These are phyloP conservation scores for Hippophae rhamnoides DNA, from an alignment of 306 rosid genomes.

Conservation along the genomic window DNA sequence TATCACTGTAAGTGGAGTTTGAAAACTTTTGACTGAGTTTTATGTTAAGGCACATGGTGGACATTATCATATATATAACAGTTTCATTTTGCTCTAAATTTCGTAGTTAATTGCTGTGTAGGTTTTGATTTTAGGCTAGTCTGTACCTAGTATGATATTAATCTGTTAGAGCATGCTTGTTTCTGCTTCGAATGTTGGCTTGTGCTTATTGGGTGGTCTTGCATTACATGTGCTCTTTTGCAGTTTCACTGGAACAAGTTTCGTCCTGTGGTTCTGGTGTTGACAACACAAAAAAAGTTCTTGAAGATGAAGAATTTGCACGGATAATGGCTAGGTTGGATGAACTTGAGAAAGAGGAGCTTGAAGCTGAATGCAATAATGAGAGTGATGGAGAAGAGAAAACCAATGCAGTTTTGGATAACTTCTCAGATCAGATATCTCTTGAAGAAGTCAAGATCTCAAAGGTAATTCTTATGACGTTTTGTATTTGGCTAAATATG, in stretches of 20 bases:
- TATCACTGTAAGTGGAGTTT: too few relatives aligned
- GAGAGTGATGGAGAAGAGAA: constrained; percentile 29
- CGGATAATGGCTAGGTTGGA: constrained; percentile 46
- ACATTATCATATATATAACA: too few relatives aligned
- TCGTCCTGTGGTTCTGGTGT: constrained; percentile 23
- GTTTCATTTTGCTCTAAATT: too few relatives aligned
- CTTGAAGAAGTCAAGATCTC: constrained; percentile 19
- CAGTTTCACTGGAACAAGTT: constrained; percentile 35
- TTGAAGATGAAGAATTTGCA: constrained; percentile 47
- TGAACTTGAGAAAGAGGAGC: constrained; percentile 75
- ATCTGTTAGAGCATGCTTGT: too few relatives aligned
- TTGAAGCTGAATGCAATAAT: constrained; percentile 43
- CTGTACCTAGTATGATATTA: too few relatives aligned
- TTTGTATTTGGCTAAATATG: constrained; percentile 17
- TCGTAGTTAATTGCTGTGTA: too few relatives aligned
- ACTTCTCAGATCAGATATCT: constrained; percentile 27
- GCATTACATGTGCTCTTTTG: constrained; percentile 4
- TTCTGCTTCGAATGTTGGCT: not conserved
- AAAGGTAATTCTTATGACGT: constrained; percentile 35
- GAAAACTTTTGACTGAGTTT: too few relatives aligned
- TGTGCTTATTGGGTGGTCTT: not conserved
- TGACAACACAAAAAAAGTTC: constrained; percentile 16
- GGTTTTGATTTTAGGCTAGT: too few relatives aligned
- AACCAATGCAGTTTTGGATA: constrained; percentile 26
- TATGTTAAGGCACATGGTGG: too few relatives aligned